Percentiles rank a stretch among this genome's conserved stretches.
Evolutionary conservation across 352 stramenopile species (phyloP).

Genomic region (Globisporangium mamillatum): DNA sequence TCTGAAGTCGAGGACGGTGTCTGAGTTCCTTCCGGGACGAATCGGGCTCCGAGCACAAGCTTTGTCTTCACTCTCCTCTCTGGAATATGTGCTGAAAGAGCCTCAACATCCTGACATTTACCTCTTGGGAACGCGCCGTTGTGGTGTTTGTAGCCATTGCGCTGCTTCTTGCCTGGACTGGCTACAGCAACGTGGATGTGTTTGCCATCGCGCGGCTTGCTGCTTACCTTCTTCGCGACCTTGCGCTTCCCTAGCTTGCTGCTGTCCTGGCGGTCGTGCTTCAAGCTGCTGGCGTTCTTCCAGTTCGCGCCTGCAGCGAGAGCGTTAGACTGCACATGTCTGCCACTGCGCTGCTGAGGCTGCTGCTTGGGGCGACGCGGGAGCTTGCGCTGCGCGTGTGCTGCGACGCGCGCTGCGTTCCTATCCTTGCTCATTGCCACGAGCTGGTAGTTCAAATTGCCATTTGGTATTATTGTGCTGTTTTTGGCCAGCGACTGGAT

Average conservation of each 20-base stretch:
- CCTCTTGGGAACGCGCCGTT: conserved; percentile 6
- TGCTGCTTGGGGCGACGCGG: neutral
- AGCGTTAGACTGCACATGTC: neutral
- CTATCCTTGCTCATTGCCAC: neutral
- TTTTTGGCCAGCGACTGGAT: neutral
- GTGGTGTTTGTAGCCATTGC: neutral
- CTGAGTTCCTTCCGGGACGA: too few relatives aligned
- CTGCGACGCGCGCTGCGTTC: neutral
- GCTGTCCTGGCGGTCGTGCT: neutral
- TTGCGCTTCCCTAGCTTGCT: conserved; percentile 4
- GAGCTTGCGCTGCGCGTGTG: neutral
- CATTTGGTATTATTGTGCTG: neutral
- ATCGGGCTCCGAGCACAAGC: neutral
- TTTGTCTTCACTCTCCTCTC: neutral
- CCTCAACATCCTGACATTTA: neutral
- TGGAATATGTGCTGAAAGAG: neutral
- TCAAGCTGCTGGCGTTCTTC: conserved; percentile 10
- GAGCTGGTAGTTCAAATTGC: neutral
- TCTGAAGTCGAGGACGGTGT: neutral
- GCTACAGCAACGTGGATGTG: neutral
- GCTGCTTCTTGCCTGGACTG: conserved; percentile 5
- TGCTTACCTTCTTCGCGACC: conserved; percentile 13
- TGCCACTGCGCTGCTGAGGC: conserved; percentile 1
- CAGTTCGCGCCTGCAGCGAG: conserved; percentile 13
- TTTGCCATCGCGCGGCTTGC: conserved; percentile 11